Evolutionary conservation across 257 asterid genomes (phyloP).

Genomic region (Rauvolfia tetraphylla): DNA sequence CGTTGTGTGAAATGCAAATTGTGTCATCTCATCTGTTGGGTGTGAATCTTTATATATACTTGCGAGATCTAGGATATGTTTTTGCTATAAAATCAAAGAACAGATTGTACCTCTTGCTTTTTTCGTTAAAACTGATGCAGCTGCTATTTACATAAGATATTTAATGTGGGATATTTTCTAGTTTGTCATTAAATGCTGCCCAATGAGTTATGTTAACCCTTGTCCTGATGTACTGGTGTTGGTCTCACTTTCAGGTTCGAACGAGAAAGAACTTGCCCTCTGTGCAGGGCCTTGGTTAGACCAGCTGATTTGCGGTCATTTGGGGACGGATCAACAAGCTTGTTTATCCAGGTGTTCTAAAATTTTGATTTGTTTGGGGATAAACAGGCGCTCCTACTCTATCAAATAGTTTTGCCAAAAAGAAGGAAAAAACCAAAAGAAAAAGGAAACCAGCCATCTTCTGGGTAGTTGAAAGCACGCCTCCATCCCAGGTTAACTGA

Average conservation of each 20-base stretch:
- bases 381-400: not conserved
- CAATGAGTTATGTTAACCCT: not conserved
- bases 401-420: not conserved
- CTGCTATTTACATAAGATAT: not conserved
- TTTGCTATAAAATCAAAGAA: not conserved
- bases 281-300: conserved; percentile 81
- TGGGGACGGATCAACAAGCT: conserved; percentile 81
- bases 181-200: not conserved
- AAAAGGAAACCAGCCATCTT: not conserved
- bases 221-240: not conserved
- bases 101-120: too few species aligned
- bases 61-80: not conserved
- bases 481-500: too few species aligned
- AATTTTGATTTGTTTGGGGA: not conserved
- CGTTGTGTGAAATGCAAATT: not conserved
- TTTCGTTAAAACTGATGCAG: too few species aligned
- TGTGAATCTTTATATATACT: too few species aligned
- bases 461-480: not conserved
- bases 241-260: conserved; percentile 56
- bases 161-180: too few species aligned
- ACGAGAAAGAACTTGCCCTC: conserved; percentile 81
- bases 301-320: conserved; percentile 78
- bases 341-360: conserved; percentile 59
- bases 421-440: not conserved
- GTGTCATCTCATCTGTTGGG: too few species aligned